These are phyloP conservation scores for Thraustochytrium striatum DNA, from an alignment of 352 stramenopile species.

Conservation along the genomic window DNA sequence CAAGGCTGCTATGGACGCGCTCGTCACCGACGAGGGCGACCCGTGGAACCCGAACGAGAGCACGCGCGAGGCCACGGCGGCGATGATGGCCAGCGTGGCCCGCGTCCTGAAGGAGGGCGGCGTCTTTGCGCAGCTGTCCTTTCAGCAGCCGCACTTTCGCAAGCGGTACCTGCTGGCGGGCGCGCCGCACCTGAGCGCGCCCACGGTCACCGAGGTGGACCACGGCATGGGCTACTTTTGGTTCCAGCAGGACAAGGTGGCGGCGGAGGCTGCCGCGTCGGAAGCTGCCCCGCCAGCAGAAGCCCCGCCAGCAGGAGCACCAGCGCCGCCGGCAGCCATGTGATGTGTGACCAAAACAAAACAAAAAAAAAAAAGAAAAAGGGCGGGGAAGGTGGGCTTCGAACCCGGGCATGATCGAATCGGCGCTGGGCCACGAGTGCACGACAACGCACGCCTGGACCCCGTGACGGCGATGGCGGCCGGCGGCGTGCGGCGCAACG, in stretches of 20 bases:
- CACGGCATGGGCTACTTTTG: conserved; percentile 48
- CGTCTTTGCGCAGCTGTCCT: conserved; percentile 70
- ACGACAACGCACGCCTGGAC: too few species aligned
- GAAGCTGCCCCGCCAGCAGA: background rate
- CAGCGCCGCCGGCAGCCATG: background rate
- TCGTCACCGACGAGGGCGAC: conserved; percentile 69
- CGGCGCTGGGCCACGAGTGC: too few species aligned
- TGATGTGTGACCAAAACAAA: background rate
- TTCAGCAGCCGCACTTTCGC: conserved; percentile 72
- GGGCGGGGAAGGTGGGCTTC: background rate
- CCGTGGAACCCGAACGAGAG: conserved; percentile 64
- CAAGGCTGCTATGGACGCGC: conserved; percentile 74
- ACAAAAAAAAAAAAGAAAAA: background rate
- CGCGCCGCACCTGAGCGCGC: background rate
- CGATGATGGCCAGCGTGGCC: conserved; percentile 63
- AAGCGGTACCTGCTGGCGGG: conserved; percentile 56
- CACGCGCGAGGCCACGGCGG: conserved; percentile 59
- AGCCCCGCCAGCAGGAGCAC: background rate
- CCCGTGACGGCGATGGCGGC: background rate
- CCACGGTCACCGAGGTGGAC: conserved; percentile 8
- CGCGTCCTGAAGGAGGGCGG: conserved; percentile 59
- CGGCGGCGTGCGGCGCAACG: background rate
- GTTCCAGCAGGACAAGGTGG: conserved; percentile 1
- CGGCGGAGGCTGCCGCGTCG: background rate
- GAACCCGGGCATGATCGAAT: too few species aligned